These are phyloP conservation scores for Rhodocollybia butyracea DNA, from an alignment of 768 basidiomycete species.

Conservation along the genomic window DNA sequence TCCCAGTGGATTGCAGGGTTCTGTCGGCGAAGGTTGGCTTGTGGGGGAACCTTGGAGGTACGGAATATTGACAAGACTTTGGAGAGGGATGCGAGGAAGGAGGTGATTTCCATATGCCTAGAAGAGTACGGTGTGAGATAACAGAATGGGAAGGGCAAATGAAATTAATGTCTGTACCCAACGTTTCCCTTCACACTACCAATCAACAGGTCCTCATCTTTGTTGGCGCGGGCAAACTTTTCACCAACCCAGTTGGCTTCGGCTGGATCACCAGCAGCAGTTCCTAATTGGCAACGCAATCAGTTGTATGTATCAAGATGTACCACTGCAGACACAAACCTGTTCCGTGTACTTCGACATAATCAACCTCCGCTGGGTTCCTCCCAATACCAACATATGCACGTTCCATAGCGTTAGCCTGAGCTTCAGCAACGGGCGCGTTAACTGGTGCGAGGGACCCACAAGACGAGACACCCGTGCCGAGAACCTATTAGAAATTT, in stretches of 20 bases:
- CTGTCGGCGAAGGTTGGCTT: conserved; percentile 29
- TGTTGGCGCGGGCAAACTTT: conserved; percentile 13
- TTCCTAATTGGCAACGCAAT: conserved; percentile 20
- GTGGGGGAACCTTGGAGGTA: conserved; percentile 33
- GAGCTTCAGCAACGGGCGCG: conserved; percentile 35
- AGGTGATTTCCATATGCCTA: conserved; percentile 38
- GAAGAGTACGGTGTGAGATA: neutral
- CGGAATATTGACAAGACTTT: conserved; percentile 41
- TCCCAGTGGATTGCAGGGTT: conserved; percentile 40
- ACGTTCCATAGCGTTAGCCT: conserved; percentile 32
- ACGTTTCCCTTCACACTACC: conserved; percentile 48
- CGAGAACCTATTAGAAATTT: conserved; percentile 28
- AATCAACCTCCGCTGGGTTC: conserved; percentile 39
- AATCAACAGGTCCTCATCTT: conserved; percentile 26
- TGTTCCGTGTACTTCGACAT: conserved; percentile 49
- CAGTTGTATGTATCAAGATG: neutral
- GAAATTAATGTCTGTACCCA: conserved; percentile 26
- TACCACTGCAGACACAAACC: conserved; percentile 19
- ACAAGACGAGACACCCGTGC: conserved; percentile 33
- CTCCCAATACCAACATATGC: conserved; percentile 30
- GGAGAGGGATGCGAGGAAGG: conserved; percentile 41
- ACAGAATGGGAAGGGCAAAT: neutral
- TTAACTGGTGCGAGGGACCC: conserved; percentile 34
- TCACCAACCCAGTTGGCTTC: conserved; percentile 44
- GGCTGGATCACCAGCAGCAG: conserved; percentile 45